Evolutionary conservation across 208 protist species (phyloP), one percentile per base, ranked within the genome.

Genomic region (Trichomonas gallinae): DNA sequence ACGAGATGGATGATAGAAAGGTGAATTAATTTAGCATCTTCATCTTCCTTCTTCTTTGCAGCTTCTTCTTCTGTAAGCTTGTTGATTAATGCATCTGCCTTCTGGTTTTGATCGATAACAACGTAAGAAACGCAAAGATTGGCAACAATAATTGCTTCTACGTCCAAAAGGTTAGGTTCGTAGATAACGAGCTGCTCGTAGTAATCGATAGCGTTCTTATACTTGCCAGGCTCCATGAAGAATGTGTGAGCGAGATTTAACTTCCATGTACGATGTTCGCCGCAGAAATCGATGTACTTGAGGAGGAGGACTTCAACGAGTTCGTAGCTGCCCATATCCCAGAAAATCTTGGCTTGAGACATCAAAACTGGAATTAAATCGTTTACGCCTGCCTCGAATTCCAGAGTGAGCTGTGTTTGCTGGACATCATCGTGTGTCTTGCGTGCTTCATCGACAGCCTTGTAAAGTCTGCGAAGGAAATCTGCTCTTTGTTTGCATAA

Each of bases 241-340:
- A 96, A 96, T 10, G 63, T 91, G 96, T 97, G 97, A 13, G 97
- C 97, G 6, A 97, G 31, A 45, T 97, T 97, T 1, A 97, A n/a
- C 10, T 96, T 91, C 85, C 89, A 97, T 0, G 93, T 97, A 9
- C 85, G 31, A 40, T 97, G 44, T 45, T 97, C 97, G 26, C 4
- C 26, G 44, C 97, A 97, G 36, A 97, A 97, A 0, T 97, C 97
- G 23, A 98, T 98, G 15, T 98, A 98, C 97, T 99, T 98, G 45
- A 98, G 98, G 97, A 99, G 99, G 3, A 97, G 63, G 97, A 98
- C 98, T 97, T 99, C 98, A 23, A 99, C 98, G 97, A 98, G 98
- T 34, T 98, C 98, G 97, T 99, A 99, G 97, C 99, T 99, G 93
- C 99, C 98, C 96, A 99, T 98, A 96, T 99, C 98, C 99, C 99